A percentile compares a stretch with the other conserved stretches of the same genome.
Evolutionary conservation across 805 yeast genomes (phyloP).

Genomic region (Brettanomyces naardenensis): DNA sequence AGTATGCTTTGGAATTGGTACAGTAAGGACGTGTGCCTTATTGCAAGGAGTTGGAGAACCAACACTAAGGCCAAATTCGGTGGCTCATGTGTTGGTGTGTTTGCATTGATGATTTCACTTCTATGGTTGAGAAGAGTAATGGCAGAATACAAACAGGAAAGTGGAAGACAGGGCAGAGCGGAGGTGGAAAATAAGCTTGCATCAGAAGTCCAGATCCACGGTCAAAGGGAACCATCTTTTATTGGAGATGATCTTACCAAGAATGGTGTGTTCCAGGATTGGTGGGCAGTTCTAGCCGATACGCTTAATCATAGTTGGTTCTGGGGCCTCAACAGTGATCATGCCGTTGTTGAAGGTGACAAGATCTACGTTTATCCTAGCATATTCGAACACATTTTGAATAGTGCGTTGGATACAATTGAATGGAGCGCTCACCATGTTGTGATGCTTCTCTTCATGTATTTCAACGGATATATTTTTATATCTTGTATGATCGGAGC

Average conservation of each 20-base stretch:
- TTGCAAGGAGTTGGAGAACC: constrained; percentile 12
- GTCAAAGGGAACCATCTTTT: not conserved
- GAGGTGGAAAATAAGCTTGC: constrained; percentile 5
- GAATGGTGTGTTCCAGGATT: constrained; percentile 3
- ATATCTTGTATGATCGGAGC: constrained; percentile 16
- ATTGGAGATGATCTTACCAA: not conserved
- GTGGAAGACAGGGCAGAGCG: constrained; percentile 2
- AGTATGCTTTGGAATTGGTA: constrained; percentile 18
- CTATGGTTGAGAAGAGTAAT: constrained; percentile 15
- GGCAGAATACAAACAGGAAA: constrained; percentile 7
- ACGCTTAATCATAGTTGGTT: constrained; percentile 12
- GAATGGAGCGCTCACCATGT: constrained; percentile 15
- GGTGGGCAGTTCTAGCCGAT: constrained; percentile 8
- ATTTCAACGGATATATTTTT: constrained; percentile 12
- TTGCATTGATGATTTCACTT: constrained; percentile 7
- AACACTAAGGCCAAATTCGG: constrained; percentile 11
- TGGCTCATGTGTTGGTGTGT: constrained; percentile 16
- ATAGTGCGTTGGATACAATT: constrained; percentile 11
- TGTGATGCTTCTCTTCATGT: constrained; percentile 14
- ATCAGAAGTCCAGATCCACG: constrained; percentile 1
- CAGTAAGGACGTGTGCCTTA: constrained; percentile 10
- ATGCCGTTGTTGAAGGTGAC: constrained; percentile 7
- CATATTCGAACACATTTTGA: constrained; percentile 8
- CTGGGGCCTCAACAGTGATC: constrained; percentile 7
- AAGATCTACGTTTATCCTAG: constrained; percentile 13